These are phyloP conservation scores for Cercospora berteroae DNA, from an alignment of 2,329 filamentous ascomycete genomes.

Conservation along the genomic window DNA sequence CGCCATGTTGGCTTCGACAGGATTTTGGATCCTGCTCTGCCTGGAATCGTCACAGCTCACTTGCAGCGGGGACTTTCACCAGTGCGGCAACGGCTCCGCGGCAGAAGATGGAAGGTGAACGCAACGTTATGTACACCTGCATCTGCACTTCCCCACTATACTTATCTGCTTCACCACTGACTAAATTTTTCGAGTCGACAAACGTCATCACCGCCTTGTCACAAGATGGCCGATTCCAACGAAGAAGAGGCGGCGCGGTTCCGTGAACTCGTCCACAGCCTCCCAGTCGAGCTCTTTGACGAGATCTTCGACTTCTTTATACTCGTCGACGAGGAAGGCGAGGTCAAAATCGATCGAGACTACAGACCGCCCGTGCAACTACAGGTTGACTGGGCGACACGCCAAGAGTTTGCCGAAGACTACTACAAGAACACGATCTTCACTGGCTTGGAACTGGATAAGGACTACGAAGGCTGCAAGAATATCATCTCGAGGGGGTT, in stretches of 20 bases:
- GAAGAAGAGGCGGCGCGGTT: neutral
- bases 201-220: neutral
- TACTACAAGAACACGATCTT: neutral
- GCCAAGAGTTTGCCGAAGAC: neutral
- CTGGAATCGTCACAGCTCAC: neutral
- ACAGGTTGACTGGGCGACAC: neutral
- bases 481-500: neutral
- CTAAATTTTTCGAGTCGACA: neutral
- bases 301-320: neutral
- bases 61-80: neutral
- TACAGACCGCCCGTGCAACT: neutral
- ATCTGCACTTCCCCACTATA: neutral
- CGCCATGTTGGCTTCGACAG: neutral
- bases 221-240: neutral
- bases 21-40: neutral
- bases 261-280: neutral
- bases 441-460: neutral
- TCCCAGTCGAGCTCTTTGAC: neutral
- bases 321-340: neutral
- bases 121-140: neutral
- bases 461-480: neutral
- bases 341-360: neutral
- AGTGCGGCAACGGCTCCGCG: neutral
- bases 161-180: neutral
- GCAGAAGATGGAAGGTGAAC: neutral